Percentiles rank a stretch among this genome's conserved stretches.
Conservation (phyloP, 805 yeast genomes). For the Saccharomycopsis oosterbeekiorum region DNA sequence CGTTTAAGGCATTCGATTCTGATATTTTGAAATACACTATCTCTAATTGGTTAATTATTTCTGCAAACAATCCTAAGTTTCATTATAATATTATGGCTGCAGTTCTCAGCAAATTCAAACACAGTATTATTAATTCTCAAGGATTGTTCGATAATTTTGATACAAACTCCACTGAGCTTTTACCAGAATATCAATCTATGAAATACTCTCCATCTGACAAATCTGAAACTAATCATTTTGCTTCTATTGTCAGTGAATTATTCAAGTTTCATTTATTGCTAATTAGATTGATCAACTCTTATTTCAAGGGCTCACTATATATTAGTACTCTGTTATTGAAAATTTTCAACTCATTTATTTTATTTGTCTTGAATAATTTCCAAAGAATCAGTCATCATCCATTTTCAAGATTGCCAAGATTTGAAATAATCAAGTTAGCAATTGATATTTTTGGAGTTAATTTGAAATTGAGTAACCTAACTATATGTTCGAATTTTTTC, state of each 20-base stretch:
- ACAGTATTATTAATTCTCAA: slow-evolving; percentile 42
- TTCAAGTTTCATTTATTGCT: slow-evolving; percentile 63
- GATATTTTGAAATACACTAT: slow-evolving; percentile 46
- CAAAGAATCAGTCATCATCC: slow-evolving; percentile 70
- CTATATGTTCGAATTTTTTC: not conserved
- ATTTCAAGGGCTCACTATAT: slow-evolving; percentile 68
- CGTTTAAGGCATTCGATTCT: slow-evolving; percentile 58
- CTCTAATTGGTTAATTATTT: slow-evolving; percentile 71
- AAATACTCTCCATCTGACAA: slow-evolving; percentile 82
- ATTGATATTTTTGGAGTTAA: slow-evolving; percentile 55
- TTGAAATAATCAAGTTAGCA: slow-evolving; percentile 62
- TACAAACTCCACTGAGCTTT: not conserved
- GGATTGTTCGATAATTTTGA: slow-evolving; percentile 51
- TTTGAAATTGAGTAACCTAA: slow-evolving; percentile 23
- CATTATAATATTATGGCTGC: slow-evolving; percentile 57
- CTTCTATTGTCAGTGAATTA: slow-evolving; percentile 37
- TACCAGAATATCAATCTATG: slow-evolving; percentile 61
- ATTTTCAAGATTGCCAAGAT: slow-evolving; percentile 62
- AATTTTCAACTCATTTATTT: slow-evolving; percentile 52
- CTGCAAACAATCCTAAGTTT: slow-evolving; percentile 53
- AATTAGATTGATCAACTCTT: slow-evolving; percentile 59
- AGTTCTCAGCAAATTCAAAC: slow-evolving; percentile 60
- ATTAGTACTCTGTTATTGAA: slow-evolving; percentile 63
- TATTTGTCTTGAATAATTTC: slow-evolving; percentile 44
- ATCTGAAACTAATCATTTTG: slow-evolving; percentile 41